Evolutionary conservation across 306 rosid species (phyloP).

Genomic region (Rosa lucieae): DNA sequence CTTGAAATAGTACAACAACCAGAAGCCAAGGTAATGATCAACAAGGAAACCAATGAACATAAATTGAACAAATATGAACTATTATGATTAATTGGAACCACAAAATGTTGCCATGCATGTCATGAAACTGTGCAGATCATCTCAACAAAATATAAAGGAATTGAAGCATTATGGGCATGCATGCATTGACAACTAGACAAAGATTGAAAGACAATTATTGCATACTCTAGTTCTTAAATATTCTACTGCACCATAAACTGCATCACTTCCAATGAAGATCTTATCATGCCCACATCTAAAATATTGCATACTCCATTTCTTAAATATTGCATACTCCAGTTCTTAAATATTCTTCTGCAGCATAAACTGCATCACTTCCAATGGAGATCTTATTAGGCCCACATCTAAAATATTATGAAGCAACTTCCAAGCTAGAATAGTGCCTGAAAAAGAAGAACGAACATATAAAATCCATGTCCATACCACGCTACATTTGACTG

Average conservation of each 20-base stretch:
- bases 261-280: conserved; percentile 97
- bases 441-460: conserved; percentile 44
- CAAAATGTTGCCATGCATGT: not conserved
- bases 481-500: not conserved
- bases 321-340: conserved; percentile 53
- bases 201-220: conserved; percentile 8
- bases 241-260: conserved; percentile 94
- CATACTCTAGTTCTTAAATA: conserved; percentile 60
- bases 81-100: not conserved
- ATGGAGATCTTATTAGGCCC: conserved; percentile 98
- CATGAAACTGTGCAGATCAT: not conserved
- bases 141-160: not conserved
- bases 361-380: conserved; percentile 97
- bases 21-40: not conserved
- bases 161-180: not conserved
- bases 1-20: not conserved
- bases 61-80: not conserved
- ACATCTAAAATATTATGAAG: conserved; percentile 94
- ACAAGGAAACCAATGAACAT: not conserved
- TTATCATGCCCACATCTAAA: conserved; percentile 98
- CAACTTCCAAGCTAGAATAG: conserved; percentile 97
- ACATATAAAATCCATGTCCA: too few species aligned
- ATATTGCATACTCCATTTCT: conserved; percentile 64
- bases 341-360: conserved; percentile 85
- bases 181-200: conserved; percentile 6